phyloP scores from a whole-genome alignment of 2,329 filamentous ascomycete genomes.

The Metarhizium album region DNA sequence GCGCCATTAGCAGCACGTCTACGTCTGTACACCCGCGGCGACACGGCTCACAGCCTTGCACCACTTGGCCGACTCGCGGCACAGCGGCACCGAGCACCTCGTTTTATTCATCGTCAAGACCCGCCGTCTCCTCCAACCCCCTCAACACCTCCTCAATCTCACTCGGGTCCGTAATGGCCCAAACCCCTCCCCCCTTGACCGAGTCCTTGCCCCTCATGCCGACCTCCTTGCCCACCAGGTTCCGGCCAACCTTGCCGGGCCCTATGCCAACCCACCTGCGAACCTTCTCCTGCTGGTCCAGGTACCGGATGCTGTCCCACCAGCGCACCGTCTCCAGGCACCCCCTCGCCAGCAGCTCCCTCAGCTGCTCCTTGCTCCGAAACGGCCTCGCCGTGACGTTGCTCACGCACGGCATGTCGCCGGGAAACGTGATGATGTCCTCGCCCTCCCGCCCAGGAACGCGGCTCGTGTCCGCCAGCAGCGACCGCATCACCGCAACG shows the following conservation, averaged over 20 bases:
- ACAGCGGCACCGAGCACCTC: too few species aligned
- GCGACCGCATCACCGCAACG: slow-evolving; percentile 57
- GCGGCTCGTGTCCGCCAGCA: slow-evolving; percentile 51
- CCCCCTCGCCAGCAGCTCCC: slow-evolving; percentile 67
- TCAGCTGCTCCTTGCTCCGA: slow-evolving; percentile 58
- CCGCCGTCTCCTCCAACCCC: slow-evolving; percentile 54
- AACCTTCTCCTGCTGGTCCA: slow-evolving; percentile 75
- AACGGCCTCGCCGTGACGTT: slow-evolving; percentile 81
- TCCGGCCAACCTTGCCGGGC: slow-evolving; percentile 85
- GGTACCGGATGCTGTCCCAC: slow-evolving; percentile 87
- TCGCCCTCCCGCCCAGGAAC: slow-evolving; percentile 41
- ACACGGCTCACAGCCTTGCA: not conserved
- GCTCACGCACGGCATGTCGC: slow-evolving; percentile 65
- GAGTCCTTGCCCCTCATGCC: slow-evolving; percentile 69
- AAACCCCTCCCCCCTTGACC: slow-evolving; percentile 83
- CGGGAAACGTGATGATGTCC: slow-evolving; percentile 66
- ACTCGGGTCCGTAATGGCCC: slow-evolving; percentile 75
- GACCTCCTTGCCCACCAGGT: slow-evolving; percentile 90
- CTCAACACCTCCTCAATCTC: slow-evolving; percentile 60
- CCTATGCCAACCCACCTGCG: slow-evolving; percentile 85
- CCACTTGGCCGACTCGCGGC: too few species aligned
- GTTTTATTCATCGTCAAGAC: slow-evolving; percentile 36
- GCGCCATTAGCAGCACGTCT: too few species aligned
- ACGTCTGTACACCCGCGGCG: not conserved
- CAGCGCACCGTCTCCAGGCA: slow-evolving; percentile 88